Conservation (phyloP, 2,329 filamentous ascomycete species). For the Hysterium pulicare region DNA sequence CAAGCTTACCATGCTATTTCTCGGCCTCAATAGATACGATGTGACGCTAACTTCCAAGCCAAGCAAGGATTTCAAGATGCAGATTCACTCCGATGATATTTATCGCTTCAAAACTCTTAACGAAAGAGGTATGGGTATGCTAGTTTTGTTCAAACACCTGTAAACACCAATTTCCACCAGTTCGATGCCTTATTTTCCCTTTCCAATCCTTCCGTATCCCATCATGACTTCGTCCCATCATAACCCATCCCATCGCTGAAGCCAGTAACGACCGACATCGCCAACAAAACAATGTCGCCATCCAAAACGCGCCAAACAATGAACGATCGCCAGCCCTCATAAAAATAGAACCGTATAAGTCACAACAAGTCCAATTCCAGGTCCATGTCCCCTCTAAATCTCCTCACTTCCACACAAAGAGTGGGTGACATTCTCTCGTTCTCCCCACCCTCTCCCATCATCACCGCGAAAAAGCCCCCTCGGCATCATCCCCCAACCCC, state of each 20-base stretch:
- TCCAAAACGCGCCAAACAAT: not conserved
- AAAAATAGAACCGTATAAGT: no score
- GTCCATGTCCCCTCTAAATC: not conserved
- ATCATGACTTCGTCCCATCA: not conserved
- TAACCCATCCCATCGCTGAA: not conserved
- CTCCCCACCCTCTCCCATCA: not conserved
- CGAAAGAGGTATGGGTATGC: no score
- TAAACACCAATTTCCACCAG: no score
- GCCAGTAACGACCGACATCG: not conserved
- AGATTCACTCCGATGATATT: no score
- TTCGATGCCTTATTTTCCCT: no score
- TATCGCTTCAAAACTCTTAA: no score
- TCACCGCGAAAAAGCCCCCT: slow-evolving; percentile 23
- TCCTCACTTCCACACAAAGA: not conserved
- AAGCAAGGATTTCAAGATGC: no score
- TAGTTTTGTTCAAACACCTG: no score
- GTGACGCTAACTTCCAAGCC: no score
- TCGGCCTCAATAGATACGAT: no score
- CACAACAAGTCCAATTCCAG: not conserved
- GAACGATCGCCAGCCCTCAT: no score
- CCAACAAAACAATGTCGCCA: not conserved
- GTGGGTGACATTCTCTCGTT: not conserved
- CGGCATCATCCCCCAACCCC: slow-evolving; percentile 32
- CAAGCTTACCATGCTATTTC: no score
- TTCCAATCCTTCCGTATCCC: not conserved